Conservation (phyloP, 2,329 filamentous ascomycete species). For the Fusarium euwallaceae region DNA sequence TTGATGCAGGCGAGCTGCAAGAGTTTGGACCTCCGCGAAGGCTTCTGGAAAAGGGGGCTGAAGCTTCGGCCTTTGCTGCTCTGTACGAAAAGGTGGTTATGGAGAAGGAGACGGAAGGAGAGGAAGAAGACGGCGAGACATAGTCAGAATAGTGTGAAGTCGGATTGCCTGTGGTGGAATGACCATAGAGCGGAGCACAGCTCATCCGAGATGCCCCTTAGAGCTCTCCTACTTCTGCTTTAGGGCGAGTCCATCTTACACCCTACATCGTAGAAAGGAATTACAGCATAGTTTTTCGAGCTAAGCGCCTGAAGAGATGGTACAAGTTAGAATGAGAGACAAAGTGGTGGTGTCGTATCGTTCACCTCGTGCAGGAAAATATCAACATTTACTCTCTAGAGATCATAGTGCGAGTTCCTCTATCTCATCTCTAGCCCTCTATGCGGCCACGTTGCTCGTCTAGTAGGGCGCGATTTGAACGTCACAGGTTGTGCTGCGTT, state of each 20-base stretch:
- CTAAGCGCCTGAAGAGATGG: neutral
- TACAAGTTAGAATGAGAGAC: neutral
- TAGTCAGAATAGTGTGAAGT: neutral
- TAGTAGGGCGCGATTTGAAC: neutral
- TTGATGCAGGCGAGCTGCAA: conserved; percentile 38
- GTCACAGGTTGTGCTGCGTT: neutral
- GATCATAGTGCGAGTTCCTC: neutral
- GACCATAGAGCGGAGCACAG: neutral
- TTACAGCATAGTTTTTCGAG: neutral
- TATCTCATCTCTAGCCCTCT: neutral
- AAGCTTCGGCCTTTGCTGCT: conserved; percentile 26
- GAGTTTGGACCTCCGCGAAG: conserved; percentile 38
- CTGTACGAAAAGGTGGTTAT: conserved; percentile 16
- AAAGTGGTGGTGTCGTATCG: neutral
- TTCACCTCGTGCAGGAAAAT: neutral
- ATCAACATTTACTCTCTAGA: neutral
- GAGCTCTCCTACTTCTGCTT: neutral
- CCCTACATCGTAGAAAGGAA: neutral
- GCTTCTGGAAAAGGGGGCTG: conserved; percentile 22
- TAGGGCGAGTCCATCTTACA: neutral
- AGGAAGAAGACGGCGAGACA: neutral
- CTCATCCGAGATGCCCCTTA: neutral
- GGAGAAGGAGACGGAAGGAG: neutral
- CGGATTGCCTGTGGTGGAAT: neutral
- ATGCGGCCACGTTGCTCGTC: neutral